Conservation (phyloP, 2,329 filamentous ascomycete genomes). For the Corniculantispora saksenae region DNA sequence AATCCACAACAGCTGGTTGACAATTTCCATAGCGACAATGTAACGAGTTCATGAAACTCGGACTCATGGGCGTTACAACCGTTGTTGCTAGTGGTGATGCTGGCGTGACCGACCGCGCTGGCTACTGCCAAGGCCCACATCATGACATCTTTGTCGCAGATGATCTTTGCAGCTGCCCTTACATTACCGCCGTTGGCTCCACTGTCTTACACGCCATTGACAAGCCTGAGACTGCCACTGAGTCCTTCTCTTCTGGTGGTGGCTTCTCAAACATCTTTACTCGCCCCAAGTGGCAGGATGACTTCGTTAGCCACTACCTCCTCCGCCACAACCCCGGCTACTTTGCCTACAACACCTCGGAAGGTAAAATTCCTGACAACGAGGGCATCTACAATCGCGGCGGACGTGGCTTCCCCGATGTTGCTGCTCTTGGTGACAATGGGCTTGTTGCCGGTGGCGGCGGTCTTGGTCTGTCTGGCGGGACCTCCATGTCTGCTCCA, state of each 20-base stretch:
- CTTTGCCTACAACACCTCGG: constrained; percentile 36
- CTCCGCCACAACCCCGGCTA: constrained; percentile 22
- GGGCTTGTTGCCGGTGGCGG: constrained; percentile 47
- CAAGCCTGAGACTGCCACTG: constrained; percentile 46
- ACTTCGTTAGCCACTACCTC: constrained; percentile 42
- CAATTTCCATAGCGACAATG: constrained; percentile 40
- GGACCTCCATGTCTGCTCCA: constrained; percentile 42
- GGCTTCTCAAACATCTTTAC: constrained; percentile 51
- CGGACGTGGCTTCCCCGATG: constrained; percentile 44
- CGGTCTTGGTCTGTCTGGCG: constrained; percentile 44
- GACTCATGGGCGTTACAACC: constrained; percentile 38
- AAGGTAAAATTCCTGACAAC: constrained; percentile 34
- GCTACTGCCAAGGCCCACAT: constrained; percentile 24
- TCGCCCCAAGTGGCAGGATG: constrained; percentile 47
- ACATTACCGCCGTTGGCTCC: constrained; percentile 51
- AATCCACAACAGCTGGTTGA: not conserved
- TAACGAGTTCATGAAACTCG: constrained; percentile 46
- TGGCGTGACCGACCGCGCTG: constrained; percentile 13
- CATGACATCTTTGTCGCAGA: constrained; percentile 39
- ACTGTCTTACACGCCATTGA: constrained; percentile 45
- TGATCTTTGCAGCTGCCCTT: constrained; percentile 39
- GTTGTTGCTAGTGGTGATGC: constrained; percentile 40
- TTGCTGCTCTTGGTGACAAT: constrained; percentile 44
- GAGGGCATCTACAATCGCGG: constrained; percentile 45
- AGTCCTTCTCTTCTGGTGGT: constrained; percentile 47